Base-by-base conservation (phyloP, 1,139 yeast species). In the Yamadazyma membranifaciens region DNA sequence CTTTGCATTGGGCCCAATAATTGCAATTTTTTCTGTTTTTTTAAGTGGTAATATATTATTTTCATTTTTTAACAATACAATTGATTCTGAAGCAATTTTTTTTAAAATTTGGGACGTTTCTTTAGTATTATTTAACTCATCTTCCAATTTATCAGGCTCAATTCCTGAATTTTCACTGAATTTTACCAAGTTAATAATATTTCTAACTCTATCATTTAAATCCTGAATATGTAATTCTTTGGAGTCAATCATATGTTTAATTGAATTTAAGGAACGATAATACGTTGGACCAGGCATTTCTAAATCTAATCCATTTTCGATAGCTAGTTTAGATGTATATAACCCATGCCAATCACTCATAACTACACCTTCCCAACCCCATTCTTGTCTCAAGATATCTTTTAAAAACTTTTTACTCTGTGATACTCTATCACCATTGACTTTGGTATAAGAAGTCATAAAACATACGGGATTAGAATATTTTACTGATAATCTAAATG, bases 331-430 rank as follows among this genome's bases (percentile, higher is more conserved):
- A 26, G 67, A 59, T 24, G 80, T 65, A 51, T 76, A 79, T 7
- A 71, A 66, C 33, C 86, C 86, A 54, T 53, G 75, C 86, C 86
- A 81, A 57, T 81, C 86, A 30, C 81, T 73, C 79, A 80, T 78
- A 28, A 73, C 59, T 40, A 72, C 56, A 14, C 85, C 85, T 25
- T 71, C 63, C 72, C 75, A 80, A 5, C 49, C 48, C 60, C 60
- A 57, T 43, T 57, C 62, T 20, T 48, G 45, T 22, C 54, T 41
- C 41, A 80, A 59, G 29, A 79, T 60, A 29, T 73, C 75, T 14
- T 67, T 57, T 30, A 80, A 52, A 13, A 78, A 51, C 31, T 53
- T 54, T 41, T 63, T 59, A 38, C 68, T 63, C 47, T 78, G 75
- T n/a, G 81, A 72, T 31, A 62, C 76, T 52, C 78, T 82, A 29